Base-by-base conservation (phyloP, 768 basidiomycete species). In the Kwoniella sp. region DNA sequence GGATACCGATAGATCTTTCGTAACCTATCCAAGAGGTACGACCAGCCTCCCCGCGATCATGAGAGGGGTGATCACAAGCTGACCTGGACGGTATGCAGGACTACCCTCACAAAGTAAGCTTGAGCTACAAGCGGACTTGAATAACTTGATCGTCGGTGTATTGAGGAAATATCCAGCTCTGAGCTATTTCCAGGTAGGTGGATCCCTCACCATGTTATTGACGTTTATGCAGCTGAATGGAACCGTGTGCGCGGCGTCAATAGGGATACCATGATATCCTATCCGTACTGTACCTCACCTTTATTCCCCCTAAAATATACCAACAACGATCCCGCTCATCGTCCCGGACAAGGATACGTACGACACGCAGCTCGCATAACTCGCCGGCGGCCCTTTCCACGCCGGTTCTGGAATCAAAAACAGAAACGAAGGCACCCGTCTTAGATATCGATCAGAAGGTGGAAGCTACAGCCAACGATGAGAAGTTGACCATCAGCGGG, bases 211-310 rank as follows among this genome's bases (percentile, higher is more conserved):
- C 23, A 20, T 9, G 38, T 20, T 20, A 41, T 20, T 9, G 20
- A 41, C 38, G 9, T 20, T 9, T 41, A 9, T 26, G 51, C 52
- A n/a, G 13, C 30, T 52, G 7, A 23, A 11, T 13, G 1, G 0
- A n/a, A 2, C 13, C 20, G 20, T 23, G 11, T 26, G 20, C 11
- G 23, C 20, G 50, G 7, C 15, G 22, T 52, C 23, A 29, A 30
- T 78, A 94, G 88, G 93, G 93, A 51, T 95, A 90, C 80, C 93
- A 96, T 75, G 93, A 96, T 74, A 92, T 97, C 48, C 84, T 92
- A 23, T 90, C 91, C 0, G 92, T 96, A 13, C 66, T 96, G 2
- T 80, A 80, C 61, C 66, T 82, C 12, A 80, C 81, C 3, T 80
- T 76, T 57, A 64, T 79, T 22, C 75, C 77, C 2, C 66, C 52